Evolutionary conservation across 805 yeast species (phyloP).

Genomic region (Kluyveromyces aestuarii): DNA sequence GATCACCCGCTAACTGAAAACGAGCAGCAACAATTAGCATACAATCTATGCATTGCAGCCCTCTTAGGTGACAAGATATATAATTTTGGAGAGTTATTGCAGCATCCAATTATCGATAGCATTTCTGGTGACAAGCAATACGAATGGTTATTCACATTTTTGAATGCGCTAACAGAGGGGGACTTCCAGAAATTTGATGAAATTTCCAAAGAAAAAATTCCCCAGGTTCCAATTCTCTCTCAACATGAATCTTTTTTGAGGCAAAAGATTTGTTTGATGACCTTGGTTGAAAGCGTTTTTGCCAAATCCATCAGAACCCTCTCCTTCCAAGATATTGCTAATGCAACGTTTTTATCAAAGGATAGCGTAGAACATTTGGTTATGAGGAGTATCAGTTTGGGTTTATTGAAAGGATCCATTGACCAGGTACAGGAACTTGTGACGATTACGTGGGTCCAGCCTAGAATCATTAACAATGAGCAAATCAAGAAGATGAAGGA

Average conservation of each 20-base stretch:
- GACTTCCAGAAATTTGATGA: slow-evolving; percentile 58
- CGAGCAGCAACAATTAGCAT: slow-evolving; percentile 45
- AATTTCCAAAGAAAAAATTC: slow-evolving; percentile 33
- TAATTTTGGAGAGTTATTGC: slow-evolving; percentile 89
- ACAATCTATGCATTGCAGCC: slow-evolving; percentile 79
- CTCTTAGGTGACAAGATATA: slow-evolving; percentile 84
- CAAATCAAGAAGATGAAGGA: slow-evolving; percentile 73
- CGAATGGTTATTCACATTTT: slow-evolving; percentile 63
- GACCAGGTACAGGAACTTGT: slow-evolving; percentile 78
- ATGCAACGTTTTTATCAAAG: slow-evolving; percentile 52
- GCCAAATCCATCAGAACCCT: slow-evolving; percentile 67
- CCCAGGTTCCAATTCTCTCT: slow-evolving; percentile 46
- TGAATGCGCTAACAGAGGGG: slow-evolving; percentile 69
- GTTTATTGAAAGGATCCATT: slow-evolving; percentile 78
- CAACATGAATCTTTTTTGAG: slow-evolving; percentile 57
- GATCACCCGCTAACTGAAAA: slow-evolving; percentile 12
- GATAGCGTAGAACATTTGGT: slow-evolving; percentile 79
- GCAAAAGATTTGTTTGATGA: slow-evolving; percentile 88
- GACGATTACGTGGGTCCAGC: slow-evolving; percentile 90
- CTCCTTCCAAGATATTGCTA: slow-evolving; percentile 62
- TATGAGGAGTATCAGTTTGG: slow-evolving; percentile 82
- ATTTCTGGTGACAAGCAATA: slow-evolving; percentile 40
- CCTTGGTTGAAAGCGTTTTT: slow-evolving; percentile 81
- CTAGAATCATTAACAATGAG: slow-evolving; percentile 74
- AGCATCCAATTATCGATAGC: slow-evolving; percentile 69